Evolutionary conservation across 2,329 filamentous ascomycete genomes (phyloP).

Genomic region (Chrysosporium keratinophilum): DNA sequence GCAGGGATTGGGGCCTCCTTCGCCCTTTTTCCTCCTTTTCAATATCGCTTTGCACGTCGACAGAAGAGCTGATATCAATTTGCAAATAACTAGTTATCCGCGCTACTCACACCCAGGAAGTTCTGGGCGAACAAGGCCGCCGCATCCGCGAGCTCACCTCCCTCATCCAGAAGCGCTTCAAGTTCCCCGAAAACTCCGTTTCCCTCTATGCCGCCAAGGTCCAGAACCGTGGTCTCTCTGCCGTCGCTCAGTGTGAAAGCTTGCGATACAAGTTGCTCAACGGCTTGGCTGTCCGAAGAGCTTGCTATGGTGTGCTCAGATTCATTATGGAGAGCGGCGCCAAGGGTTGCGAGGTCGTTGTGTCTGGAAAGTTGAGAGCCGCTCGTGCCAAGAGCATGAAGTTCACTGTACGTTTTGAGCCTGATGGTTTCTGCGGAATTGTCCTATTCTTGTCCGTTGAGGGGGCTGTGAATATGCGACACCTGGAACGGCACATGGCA

Average conservation of each 20-base stretch:
- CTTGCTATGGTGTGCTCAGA: conserved; percentile 98
- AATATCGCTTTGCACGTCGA: neutral
- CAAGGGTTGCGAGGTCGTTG: conserved; percentile 99
- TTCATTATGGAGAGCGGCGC: conserved; percentile 99
- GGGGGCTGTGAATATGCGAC: neutral
- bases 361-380: conserved; percentile 97
- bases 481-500: too few relatives aligned
- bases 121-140: conserved; percentile 98
- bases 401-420: conserved; percentile 69
- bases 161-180: conserved; percentile 99
- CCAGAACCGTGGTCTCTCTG: conserved; percentile 99
- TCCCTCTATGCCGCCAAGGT: conserved; percentile 99
- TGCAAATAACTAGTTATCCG: conserved; percentile 60
- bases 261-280: conserved; percentile 99
- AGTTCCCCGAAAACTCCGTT: conserved; percentile 99
- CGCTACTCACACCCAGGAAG: conserved; percentile 99
- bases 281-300: conserved; percentile 94
- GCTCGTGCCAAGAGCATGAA: conserved; percentile 99
- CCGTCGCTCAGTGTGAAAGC: conserved; percentile 99
- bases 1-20: conserved; percentile 9
- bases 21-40: neutral
- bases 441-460: neutral
- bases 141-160: conserved; percentile 99
- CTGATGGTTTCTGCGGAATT: neutral
- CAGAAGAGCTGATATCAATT: conserved; percentile 1